Evolutionary conservation across 208 protist species (phyloP), one percentile per base, ranked within the genome.

Genomic region (Trypanosomatidae sp.): DNA sequence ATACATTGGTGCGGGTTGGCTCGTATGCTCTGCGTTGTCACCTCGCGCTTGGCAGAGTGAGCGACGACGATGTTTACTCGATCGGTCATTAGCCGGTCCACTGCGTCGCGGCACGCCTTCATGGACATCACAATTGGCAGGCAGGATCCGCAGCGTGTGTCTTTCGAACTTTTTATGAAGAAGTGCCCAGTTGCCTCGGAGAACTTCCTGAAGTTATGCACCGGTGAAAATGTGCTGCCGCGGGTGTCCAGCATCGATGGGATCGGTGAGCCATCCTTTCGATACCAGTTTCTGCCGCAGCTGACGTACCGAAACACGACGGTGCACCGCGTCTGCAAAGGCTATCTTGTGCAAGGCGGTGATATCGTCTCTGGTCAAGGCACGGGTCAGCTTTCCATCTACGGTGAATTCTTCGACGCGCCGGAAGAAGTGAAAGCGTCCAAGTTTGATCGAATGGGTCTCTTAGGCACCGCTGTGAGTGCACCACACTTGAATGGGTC

Each of bases 381-480:
- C 44, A 96, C 80, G 12, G 97, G 93, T 69, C 98, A 99, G 69
- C 86, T 99, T 47, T 99, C 95, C 59, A 99, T 99, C 78, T 99
- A 98, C 81, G 98, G 98, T 76, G 93, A 95, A 33, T 94, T 83
- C 39, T 96, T 93, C 68, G 91, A 98, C 74, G 97, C 97, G n/a
- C 86, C 85, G 53, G 97, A 99, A 66, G 98, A 99, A 85, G 98
- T 98, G 84, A 91, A 92, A 60, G 85, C 77, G 46, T 93, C 96
- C 36, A 92, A 89, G 81, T 94, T 95, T 68, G 82, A 92, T 68
- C 64, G 77, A 36, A 69, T 77, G 46, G 98, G 98, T n/a, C 74
- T 98, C 15, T 83, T 99, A 10, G 99, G 98, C 15, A 99, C 99
- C 73, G 99, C 99, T 46, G 99, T 99, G 62, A 94, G 97, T 66